These are phyloP conservation scores for Thymus mandschuricus DNA, from an alignment of 257 asterid species.

Conservation along the genomic window DNA sequence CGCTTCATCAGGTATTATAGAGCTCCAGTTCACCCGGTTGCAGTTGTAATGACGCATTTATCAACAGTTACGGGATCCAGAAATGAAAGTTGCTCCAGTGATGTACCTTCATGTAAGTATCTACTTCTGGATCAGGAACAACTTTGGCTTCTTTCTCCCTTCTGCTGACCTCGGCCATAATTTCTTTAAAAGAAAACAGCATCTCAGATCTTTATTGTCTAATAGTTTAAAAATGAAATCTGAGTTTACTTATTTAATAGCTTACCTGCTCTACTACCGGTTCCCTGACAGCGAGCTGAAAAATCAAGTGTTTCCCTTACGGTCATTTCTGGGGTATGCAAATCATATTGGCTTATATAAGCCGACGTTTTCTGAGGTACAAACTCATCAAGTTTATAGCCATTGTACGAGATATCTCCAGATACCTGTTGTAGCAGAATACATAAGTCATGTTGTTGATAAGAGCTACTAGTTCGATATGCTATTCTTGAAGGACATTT, in stretches of 20 bases:
- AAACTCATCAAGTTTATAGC: slow-evolving; percentile 61
- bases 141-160: slow-evolving; percentile 71
- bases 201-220: background rate
- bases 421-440: slow-evolving; percentile 44
- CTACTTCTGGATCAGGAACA: slow-evolving; percentile 75
- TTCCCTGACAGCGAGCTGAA: slow-evolving; percentile 68
- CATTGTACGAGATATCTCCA: slow-evolving; percentile 68
- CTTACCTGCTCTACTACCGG: slow-evolving; percentile 65
- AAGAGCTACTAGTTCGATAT: slow-evolving; percentile 16
- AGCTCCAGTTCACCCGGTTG: background rate
- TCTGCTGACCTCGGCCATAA: slow-evolving; percentile 61
- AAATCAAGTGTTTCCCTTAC: slow-evolving; percentile 70
- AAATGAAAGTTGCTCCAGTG: slow-evolving; percentile 18
- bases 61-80: background rate
- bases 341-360: slow-evolving; percentile 69
- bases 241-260: slow-evolving; percentile 18
- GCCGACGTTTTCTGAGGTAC: slow-evolving; percentile 77
- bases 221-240: background rate
- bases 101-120: slow-evolving; percentile 73
- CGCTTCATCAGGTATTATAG: background rate
- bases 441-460: slow-evolving; percentile 1
- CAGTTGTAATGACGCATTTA: background rate
- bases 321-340: slow-evolving; percentile 77
- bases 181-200: slow-evolving; percentile 39
- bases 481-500: no score